Conservation (phyloP, 495 filamentous ascomycete genomes). For the Aspergillus carlsbadensis region DNA sequence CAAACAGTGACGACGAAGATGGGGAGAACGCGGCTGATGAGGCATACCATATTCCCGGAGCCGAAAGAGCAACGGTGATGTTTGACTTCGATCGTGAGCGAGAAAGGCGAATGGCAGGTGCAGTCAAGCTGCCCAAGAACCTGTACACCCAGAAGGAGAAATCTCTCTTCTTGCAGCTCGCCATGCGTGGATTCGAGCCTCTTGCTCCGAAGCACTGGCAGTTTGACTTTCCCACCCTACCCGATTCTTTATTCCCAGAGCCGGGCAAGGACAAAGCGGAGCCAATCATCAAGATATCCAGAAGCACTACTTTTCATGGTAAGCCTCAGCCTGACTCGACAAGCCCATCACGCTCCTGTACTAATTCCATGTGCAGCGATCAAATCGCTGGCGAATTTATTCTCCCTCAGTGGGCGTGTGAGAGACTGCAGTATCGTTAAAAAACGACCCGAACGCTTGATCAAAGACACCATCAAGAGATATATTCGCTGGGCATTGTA, state of each 20-base stretch:
- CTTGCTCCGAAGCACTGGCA: constrained; percentile 55
- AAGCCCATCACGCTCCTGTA: neutral
- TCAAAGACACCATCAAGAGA: constrained; percentile 32
- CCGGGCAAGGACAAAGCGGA: constrained; percentile 28
- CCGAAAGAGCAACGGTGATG: constrained; percentile 24
- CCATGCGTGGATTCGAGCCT: constrained; percentile 59
- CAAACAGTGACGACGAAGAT: constrained; percentile 2
- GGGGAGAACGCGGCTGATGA: constrained; percentile 6
- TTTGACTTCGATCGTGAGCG: constrained; percentile 32
- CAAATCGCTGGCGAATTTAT: constrained; percentile 36
- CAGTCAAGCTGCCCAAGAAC: constrained; percentile 25
- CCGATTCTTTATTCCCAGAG: constrained; percentile 53
- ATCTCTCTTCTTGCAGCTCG: constrained; percentile 53
- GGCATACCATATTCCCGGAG: constrained; percentile 11
- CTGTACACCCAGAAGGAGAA: constrained; percentile 52
- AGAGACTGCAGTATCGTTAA: constrained; percentile 35
- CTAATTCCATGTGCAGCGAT: constrained; percentile 24
- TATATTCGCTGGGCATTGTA: constrained; percentile 46
- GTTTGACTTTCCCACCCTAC: constrained; percentile 61
- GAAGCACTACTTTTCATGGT: constrained; percentile 37
- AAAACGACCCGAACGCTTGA: constrained; percentile 26
- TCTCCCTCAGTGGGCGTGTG: constrained; percentile 39
- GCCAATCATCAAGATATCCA: constrained; percentile 47
- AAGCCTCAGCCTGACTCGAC: constrained; percentile 9
- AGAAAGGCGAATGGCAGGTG: constrained; percentile 28